Conservation (phyloP, 805 yeast species). For the Candida tallmaniae region DNA sequence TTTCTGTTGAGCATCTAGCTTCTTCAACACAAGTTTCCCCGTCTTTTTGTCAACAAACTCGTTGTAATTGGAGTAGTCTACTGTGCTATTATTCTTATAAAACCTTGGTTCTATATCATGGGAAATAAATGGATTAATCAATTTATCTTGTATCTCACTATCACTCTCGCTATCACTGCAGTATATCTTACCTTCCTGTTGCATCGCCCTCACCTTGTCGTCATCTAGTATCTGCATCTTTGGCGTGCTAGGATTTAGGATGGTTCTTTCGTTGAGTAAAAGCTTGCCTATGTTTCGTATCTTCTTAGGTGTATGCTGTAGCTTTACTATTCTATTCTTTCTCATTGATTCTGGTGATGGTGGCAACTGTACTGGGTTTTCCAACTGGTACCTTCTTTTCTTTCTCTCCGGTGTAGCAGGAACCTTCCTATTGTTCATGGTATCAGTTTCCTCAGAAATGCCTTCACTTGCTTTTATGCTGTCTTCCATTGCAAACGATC, state of each 20-base stretch:
- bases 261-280: conserved; percentile 10
- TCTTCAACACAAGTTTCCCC: conserved; percentile 30
- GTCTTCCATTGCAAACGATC: background rate
- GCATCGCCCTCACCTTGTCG: too few species aligned
- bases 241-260: conserved; percentile 29
- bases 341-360: conserved; percentile 11
- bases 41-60: conserved; percentile 36
- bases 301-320: conserved; percentile 3
- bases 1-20: conserved; percentile 25
- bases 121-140: conserved; percentile 30
- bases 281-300: conserved; percentile 7
- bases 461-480: background rate
- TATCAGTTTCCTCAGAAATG: background rate
- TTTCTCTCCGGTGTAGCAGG: background rate
- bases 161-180: conserved; percentile 14
- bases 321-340: conserved; percentile 2
- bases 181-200: conserved; percentile 9
- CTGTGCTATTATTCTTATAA: conserved; percentile 1
- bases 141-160: conserved; percentile 1
- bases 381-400: background rate
- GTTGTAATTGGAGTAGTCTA: conserved; percentile 32
- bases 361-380: conserved; percentile 1
- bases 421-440: background rate
- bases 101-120: conserved; percentile 1
- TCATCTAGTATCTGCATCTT: conserved; percentile 29